A percentile compares a stretch with the other conserved stretches of the same genome.
Conservation (phyloP, 139 green algal genomes). For the Micractinium sp. region DNA sequence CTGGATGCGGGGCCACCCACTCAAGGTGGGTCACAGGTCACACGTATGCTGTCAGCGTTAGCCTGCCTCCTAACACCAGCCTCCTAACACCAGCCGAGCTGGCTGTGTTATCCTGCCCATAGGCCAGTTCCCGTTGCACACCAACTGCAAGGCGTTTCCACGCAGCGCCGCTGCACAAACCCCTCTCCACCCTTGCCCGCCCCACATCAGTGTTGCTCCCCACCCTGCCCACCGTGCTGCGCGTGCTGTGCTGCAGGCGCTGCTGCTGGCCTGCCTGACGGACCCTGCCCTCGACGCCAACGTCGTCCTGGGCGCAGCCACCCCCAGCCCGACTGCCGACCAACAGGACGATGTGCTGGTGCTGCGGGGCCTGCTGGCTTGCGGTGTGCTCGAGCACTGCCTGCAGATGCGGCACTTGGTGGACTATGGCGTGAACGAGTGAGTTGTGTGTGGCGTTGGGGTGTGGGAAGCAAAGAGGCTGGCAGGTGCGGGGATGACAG, state of each 20-base stretch:
- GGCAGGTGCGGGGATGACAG: not conserved
- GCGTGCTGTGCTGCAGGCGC: conserved; percentile 3
- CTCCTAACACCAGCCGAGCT: not conserved
- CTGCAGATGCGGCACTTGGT: conserved; percentile 53
- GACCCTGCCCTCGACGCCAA: not conserved
- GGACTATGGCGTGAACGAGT: conserved; percentile 50
- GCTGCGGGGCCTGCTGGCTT: conserved; percentile 60
- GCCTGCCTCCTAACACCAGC: too few relatives aligned
- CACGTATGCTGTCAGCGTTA: not conserved
- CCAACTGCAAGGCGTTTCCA: not conserved
- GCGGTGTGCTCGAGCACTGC: conserved; percentile 58
- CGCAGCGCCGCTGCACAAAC: not conserved
- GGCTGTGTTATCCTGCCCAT: not conserved
- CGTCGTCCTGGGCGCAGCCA: not conserved
- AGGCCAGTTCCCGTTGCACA: not conserved
- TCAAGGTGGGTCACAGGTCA: conserved; percentile 4
- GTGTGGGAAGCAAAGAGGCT: not conserved
- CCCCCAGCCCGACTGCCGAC: conserved; percentile 16
- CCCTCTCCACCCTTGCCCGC: too few relatives aligned
- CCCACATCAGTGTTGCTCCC: too few relatives aligned
- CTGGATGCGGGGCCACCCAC: conserved; percentile 30
- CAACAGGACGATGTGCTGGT: conserved; percentile 50
- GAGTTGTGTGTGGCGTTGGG: not conserved
- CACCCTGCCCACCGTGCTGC: too few relatives aligned
- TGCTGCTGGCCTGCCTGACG: not conserved